Evolutionary conservation across 306 rosid genomes (phyloP).

Genomic region (Leucaena leucocephala): DNA sequence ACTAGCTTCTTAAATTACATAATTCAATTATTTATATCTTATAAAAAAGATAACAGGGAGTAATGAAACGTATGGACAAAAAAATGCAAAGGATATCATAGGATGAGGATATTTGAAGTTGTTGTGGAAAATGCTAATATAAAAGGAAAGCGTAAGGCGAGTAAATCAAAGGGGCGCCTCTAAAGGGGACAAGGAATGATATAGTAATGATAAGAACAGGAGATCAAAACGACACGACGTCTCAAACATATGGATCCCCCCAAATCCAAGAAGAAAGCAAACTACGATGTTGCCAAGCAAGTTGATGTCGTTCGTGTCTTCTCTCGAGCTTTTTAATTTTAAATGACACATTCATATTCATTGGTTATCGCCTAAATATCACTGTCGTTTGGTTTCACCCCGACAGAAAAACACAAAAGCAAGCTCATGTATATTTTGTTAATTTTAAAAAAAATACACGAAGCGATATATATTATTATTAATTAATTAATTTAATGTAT

Average conservation of each 20-base stretch:
- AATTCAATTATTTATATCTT: no score
- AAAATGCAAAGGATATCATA: no score
- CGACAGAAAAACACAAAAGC: neutral
- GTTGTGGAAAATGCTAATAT: neutral
- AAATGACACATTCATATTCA: neutral
- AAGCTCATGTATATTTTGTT: neutral
- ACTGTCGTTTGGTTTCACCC: neutral
- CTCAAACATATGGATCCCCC: neutral
- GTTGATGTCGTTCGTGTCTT: constrained; percentile 5
- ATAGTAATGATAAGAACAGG: neutral
- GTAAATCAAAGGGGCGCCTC: neutral
- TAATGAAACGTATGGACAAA: no score
- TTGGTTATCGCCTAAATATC: neutral
- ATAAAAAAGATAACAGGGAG: no score
- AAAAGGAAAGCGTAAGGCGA: neutral
- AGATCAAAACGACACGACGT: constrained; percentile 23
- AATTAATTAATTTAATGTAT: no score
- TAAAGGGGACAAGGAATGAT: neutral
- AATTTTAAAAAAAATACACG: neutral
- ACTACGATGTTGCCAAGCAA: neutral
- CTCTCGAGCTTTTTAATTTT: neutral
- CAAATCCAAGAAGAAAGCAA: neutral
- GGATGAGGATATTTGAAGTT: no score
- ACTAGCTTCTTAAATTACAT: no score
- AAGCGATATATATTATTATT: neutral